phyloP scores from a whole-genome alignment of 805 yeast species.

The Candida nanaspora region DNA sequence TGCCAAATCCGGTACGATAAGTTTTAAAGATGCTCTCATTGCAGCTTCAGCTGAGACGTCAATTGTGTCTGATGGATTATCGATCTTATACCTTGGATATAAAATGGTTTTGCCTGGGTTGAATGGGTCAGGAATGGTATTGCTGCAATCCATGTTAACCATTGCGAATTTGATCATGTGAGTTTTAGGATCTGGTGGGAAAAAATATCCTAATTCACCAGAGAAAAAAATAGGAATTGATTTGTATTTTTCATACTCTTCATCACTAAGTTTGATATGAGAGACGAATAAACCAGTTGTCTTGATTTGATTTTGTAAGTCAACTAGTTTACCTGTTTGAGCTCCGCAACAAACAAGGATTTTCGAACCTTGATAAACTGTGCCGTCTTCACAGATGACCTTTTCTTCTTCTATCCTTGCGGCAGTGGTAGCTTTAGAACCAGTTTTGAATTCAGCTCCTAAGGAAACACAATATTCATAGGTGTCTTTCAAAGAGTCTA shows the following conservation, averaged over 20 bases:
- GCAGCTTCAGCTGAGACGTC: constrained; percentile 15
- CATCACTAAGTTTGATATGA: constrained; percentile 29
- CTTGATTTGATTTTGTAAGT: constrained; percentile 24
- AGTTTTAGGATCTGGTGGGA: constrained; percentile 40
- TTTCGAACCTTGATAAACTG: constrained; percentile 24
- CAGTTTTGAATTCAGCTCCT: constrained; percentile 14
- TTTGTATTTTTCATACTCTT: constrained; percentile 29
- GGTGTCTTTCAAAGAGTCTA: constrained; percentile 17
- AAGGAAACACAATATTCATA: constrained; percentile 9
- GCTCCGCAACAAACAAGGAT: constrained; percentile 34
- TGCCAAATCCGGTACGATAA: constrained; percentile 30
- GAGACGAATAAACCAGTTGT: constrained; percentile 34
- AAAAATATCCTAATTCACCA: constrained; percentile 38
- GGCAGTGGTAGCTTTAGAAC: background rate
- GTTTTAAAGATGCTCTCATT: constrained; percentile 14
- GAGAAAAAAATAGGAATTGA: constrained; percentile 37
- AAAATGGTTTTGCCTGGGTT: constrained; percentile 9
- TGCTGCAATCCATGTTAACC: constrained; percentile 24
- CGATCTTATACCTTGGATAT: constrained; percentile 27
- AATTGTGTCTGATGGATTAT: constrained; percentile 24
- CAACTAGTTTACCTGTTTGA: constrained; percentile 27
- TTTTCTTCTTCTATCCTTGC: constrained; percentile 4
- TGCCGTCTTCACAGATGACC: constrained; percentile 17
- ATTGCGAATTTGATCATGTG: constrained; percentile 32
- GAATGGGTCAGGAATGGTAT: constrained; percentile 18